Base-by-base conservation (phyloP, 129 eudicot genomes). In the Ambrosia trifida region DNA sequence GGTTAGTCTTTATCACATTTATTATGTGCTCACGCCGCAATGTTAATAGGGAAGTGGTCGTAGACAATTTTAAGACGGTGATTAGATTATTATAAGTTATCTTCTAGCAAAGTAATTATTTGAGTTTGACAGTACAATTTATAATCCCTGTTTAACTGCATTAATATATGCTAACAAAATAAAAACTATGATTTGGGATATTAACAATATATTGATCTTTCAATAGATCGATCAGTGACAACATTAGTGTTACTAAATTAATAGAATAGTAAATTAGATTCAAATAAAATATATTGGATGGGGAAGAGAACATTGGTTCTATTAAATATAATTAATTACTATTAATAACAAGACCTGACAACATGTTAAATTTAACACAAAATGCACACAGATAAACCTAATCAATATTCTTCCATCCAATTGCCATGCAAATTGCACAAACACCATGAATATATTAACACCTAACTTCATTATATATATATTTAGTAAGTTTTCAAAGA, bases 391-490 rank as follows among this genome's bases (percentile, higher is more conserved):
- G 38, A 58, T 28, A 58, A 72, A 72, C 76, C 68, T 72, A 58
- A 72, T 54, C 40, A 57, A 72, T 44, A 72, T 58, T 58, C 47
- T 58, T 44, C 49, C 17, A 24, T 41, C 58, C 28, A 8, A 58
- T 72, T 44, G 33, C 68, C 66, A 18, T 50, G 61, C 61, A 68
- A 68, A 30, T 68, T 68, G 73, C 62, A 68, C 54, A 45, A 36
- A 72, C 58, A 14, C 58, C 66, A 28, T 57, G 16, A 57, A 57
- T 24, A 1, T 57, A 57, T 24, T 24, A 7, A 28, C n/a, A 11
- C 12, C 16, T 46, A 20, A 57, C 16, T 57, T 28, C 63, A 28
- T 5, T 57, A 28, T n/a, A n/a, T 57, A 57, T 28, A 57, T 10
- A 6, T 57, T 28, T 30, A 1, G 38, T 30, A 57, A 57, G 1